These are phyloP conservation scores for Boletus edulis DNA, from an alignment of 768 basidiomycete species.

Conservation along the genomic window DNA sequence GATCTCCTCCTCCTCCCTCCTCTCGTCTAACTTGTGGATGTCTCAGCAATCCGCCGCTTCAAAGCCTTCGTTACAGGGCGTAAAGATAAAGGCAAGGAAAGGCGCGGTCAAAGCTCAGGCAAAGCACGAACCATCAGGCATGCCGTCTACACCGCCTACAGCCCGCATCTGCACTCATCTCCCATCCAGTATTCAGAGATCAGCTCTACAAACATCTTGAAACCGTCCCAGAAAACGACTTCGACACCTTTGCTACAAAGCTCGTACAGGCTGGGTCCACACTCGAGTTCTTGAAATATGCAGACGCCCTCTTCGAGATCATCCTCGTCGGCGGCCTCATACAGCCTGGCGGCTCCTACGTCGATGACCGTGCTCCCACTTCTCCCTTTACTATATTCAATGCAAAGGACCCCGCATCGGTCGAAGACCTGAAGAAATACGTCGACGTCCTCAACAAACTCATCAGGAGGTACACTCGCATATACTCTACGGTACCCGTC, in stretches of 20 bases:
- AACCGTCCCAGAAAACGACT: constrained; percentile 75
- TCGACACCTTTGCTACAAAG: constrained; percentile 78
- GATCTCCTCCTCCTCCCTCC: background rate
- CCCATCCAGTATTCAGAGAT: constrained; percentile 78
- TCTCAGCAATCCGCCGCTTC: constrained; percentile 82
- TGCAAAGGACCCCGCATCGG: constrained; percentile 72
- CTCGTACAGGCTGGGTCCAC: constrained; percentile 89
- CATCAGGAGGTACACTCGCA: constrained; percentile 71
- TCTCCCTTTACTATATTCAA: constrained; percentile 90
- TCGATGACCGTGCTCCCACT: constrained; percentile 82
- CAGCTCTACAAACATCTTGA: constrained; percentile 90
- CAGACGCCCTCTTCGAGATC: constrained; percentile 94
- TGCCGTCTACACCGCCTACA: background rate
- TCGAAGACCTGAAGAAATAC: constrained; percentile 89
- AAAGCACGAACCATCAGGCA: constrained; percentile 87
- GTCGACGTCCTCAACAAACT: constrained; percentile 95
- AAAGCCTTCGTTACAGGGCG: constrained; percentile 91
- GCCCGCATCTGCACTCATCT: constrained; percentile 9
- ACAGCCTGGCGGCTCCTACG: constrained; percentile 90
- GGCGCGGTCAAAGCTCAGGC: constrained; percentile 89
- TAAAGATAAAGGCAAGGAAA: constrained; percentile 91
- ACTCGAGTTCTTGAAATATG: constrained; percentile 96
- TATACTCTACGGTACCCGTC: constrained; percentile 2
- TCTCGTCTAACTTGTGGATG: constrained; percentile 69
- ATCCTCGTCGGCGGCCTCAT: constrained; percentile 93